phyloP scores from a whole-genome alignment of 23 red algal species.

The Cyanidiococcus yangmingshanensis region DNA sequence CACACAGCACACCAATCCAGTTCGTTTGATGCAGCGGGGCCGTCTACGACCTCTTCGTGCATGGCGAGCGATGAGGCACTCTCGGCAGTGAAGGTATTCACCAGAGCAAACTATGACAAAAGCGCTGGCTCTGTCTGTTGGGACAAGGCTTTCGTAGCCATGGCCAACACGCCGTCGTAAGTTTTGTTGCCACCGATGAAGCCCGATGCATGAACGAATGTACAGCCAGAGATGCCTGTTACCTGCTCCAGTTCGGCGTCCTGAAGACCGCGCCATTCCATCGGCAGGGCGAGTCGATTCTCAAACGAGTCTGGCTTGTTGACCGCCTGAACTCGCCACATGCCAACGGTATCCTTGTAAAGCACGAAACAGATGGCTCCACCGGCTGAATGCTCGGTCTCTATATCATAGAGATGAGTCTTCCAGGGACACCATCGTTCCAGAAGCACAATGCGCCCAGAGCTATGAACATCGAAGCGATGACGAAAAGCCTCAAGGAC shows the following conservation, averaged over 20 bases:
- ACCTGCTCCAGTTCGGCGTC: constrained; percentile 58
- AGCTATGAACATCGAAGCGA: constrained; percentile 26
- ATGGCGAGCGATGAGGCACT: too few species aligned
- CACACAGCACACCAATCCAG: too few species aligned
- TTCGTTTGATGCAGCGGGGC: too few species aligned
- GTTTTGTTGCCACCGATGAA: constrained; percentile 83
- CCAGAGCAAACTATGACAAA: too few species aligned
- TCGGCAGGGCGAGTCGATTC: constrained; percentile 54
- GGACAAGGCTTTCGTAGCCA: constrained; percentile 52
- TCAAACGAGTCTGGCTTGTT: constrained; percentile 45
- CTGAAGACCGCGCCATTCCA: constrained; percentile 68
- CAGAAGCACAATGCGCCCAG: constrained; percentile 50
- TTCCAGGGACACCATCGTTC: constrained; percentile 88
- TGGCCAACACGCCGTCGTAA: constrained; percentile 62
- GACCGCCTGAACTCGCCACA: constrained; percentile 90
- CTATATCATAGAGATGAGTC: constrained; percentile 71
- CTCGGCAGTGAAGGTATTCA: too few species aligned
- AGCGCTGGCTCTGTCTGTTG: constrained; percentile 15
- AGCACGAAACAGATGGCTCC: constrained; percentile 59
- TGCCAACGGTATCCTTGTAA: constrained; percentile 50
- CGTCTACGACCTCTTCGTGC: too few species aligned
- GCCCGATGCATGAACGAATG: constrained; percentile 79
- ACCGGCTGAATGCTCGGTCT: constrained; percentile 17
- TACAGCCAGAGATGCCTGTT: constrained; percentile 64
- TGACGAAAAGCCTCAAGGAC: constrained; percentile 35